These are phyloP conservation scores for Penicillium sp. DNA, from an alignment of 2,329 filamentous ascomycete genomes.

Conservation along the genomic window DNA sequence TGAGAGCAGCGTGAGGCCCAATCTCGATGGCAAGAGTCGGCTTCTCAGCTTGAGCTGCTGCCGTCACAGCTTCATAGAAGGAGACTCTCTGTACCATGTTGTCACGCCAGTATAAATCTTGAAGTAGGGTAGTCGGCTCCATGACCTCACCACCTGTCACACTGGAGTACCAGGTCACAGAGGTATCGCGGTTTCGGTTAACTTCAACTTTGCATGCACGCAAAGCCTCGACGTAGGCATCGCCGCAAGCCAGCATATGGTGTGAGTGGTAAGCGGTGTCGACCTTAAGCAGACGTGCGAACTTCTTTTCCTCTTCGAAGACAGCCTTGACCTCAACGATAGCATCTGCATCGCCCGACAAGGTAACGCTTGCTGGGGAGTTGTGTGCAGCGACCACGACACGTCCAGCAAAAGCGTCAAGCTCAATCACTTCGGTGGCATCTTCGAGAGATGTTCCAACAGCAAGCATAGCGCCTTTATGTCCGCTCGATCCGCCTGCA, in stretches of 20 bases:
- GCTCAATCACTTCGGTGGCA: conserved; percentile 6
- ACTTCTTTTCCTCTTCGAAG: conserved; percentile 34
- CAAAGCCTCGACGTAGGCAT: conserved; percentile 20
- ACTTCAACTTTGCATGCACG: background rate
- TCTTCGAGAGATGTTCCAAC: conserved; percentile 17
- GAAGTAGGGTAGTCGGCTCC: background rate
- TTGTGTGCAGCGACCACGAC: conserved; percentile 37
- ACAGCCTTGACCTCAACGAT: conserved; percentile 28
- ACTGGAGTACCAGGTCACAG: conserved; percentile 8
- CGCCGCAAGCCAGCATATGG: conserved; percentile 32
- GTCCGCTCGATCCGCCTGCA: background rate
- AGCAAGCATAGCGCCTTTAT: conserved; percentile 27
- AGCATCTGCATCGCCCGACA: conserved; percentile 42
- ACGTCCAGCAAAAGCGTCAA: background rate
- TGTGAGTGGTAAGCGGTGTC: conserved; percentile 44
- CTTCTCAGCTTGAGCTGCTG: conserved; percentile 1
- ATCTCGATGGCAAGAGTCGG: conserved; percentile 15
- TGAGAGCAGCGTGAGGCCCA: background rate
- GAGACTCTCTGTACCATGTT: conserved; percentile 35
- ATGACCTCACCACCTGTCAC: background rate
- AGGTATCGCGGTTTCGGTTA: background rate
- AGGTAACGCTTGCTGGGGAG: conserved; percentile 40
- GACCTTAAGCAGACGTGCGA: conserved; percentile 40
- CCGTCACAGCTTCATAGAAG: conserved; percentile 26
- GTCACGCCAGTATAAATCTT: conserved; percentile 29